Base-by-base conservation (phyloP, 2,329 filamentous ascomycete species). In the Epichloe typhina region DNA sequence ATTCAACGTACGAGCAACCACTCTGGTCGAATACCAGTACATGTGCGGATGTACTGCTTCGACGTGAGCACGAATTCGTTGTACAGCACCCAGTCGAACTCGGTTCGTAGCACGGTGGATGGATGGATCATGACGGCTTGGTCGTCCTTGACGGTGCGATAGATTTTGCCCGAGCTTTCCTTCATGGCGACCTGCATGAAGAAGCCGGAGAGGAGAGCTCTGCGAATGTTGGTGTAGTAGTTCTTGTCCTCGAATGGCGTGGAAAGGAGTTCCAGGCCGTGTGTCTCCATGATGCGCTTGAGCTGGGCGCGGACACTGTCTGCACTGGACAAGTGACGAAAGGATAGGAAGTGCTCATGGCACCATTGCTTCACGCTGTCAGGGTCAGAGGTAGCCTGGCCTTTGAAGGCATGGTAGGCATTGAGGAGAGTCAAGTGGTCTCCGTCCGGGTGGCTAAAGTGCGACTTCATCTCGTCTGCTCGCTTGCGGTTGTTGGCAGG, bases 161-260 rank as follows among this genome's bases (percentile, higher is more conserved):
- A 98, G 41, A 87, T 80, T 75, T 97, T 97, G 63, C 87, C 86
- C 33, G 80, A 83, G 48, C 80, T 81, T 63, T 97, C 89, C 64
- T 86, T 88, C 81, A 95, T 96, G 53, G 93, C 94, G 21, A 97
- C 88, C 67, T 98, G 93, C 93, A 98, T 98, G 76, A 98, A 98
- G 77, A 98, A 98, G 36, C 94, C 93, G 1, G 90, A 80, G 12
- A 96, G 84, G 13, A 98, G 77, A 8, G 93, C 91, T 38, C 89
- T 83, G 43, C 91, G 86, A 61, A 98, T 98, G 67, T 98, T 98
- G 66, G 82, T 88, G 70, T 97, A 98, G 74, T 98, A 98, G 64
- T 94, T 88, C 75, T 95, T 95, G 71, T 97, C 84, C 61, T 90
- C 85, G 63, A 95, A 97, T 0, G 86, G 79, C 0, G 91, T 97